A percentile compares a stretch with the other conserved stretches of the same genome.
These are phyloP conservation scores for Malus orientalis DNA, from an alignment of 306 rosid genomes.

Conservation along the genomic window DNA sequence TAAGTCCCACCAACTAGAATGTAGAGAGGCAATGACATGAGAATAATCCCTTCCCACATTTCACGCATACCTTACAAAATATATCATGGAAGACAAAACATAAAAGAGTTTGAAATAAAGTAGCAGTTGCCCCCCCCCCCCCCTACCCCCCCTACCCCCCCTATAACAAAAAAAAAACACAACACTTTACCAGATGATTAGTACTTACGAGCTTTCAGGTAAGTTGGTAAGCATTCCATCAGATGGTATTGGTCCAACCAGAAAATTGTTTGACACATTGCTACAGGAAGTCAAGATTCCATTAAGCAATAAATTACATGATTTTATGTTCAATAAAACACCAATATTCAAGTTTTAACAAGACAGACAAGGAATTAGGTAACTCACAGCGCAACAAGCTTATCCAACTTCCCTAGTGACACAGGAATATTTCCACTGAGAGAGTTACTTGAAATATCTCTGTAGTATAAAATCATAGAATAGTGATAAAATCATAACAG, in stretches of 20 bases:
- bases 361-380: conserved; percentile 15
- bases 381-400: conserved; percentile 61
- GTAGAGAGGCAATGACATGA: background rate
- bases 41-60: background rate
- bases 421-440: conserved; percentile 75
- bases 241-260: conserved; percentile 85
- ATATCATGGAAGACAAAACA: background rate
- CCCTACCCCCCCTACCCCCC: too few relatives aligned
- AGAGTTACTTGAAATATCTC: conserved; percentile 92
- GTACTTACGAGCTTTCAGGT: conserved; percentile 76
- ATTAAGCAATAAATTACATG: conserved; percentile 4
- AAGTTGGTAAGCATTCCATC: conserved; percentile 78
- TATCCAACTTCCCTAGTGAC: conserved; percentile 72
- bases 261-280: conserved; percentile 86
- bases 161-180: background rate
- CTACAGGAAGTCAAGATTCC: conserved; percentile 35
- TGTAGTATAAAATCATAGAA: conserved; percentile 28
- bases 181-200: conserved; percentile 5
- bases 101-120: background rate
- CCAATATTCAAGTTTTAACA: background rate
- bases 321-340: background rate
- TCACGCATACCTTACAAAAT: background rate
- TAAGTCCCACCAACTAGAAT: background rate
- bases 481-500: background rate
- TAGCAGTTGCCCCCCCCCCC: background rate